Base-by-base conservation (phyloP, 306 rosid genomes). In the Ochetophila trinervis region DNA sequence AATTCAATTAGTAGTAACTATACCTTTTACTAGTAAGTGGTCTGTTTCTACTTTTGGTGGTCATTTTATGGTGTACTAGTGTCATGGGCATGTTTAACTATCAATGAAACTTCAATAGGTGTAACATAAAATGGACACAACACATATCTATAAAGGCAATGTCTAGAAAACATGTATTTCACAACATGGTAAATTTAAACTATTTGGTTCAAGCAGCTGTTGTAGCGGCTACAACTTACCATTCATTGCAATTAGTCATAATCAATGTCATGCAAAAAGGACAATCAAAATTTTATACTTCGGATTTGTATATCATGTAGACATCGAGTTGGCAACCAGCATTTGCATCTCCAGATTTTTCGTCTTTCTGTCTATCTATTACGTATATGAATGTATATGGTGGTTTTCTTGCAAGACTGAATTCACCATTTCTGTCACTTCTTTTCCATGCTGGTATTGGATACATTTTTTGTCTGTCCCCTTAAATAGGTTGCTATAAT, bases 161-260 rank as follows among this genome's bases (percentile, higher is more conserved):
- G 24, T 57, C 30, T 56, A 64, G 24, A 13, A 27, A 24, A 5
- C 35, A 36, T 6, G 50, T 36, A 27, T 27, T 27, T 27, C 4
- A 51, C 24, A 50, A 27, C 66, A 57, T 20, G 45, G 65, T 37
- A 27, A 49, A 59, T 24, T 64, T 10, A 40, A 40, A 40, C 45
- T 40, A 47, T 68, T 75, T 24, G 24, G 53, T 77, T 56, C 54
- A 72, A 49, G 54, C 23, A 58, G 14, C 61, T 7, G 17, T 57
- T 75, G n/a, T n/a, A n/a, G n/a, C n/a, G 53, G 45, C 3, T 40
- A 12, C 45, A 21, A 11, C 17, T 62, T 18, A 47, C 61, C 49
- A 5, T 60, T 49, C 17, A 44, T 57, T 69, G 45, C 57, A 21
- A 53, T 67, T 59, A 36, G 62, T 23, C 35, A 44, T 16, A 34